Conservation (phyloP, 768 basidiomycete species). For the Tylopilus subfusipes region DNA sequence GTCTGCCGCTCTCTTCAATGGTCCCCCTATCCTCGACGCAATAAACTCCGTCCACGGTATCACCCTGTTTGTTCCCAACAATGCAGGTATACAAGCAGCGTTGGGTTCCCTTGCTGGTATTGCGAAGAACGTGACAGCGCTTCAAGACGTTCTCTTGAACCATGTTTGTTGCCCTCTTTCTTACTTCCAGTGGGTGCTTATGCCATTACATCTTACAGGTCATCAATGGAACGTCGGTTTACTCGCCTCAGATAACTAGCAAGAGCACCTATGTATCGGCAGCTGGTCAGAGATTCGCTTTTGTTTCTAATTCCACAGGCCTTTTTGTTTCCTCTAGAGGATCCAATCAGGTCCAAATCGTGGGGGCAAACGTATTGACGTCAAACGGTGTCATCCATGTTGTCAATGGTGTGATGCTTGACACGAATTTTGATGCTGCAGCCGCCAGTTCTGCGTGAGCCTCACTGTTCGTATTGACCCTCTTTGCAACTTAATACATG, state of each 20-base stretch:
- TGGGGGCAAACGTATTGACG: slow-evolving; percentile 56
- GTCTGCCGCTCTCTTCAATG: slow-evolving; percentile 21
- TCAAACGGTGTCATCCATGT: slow-evolving; percentile 70
- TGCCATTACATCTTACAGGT: slow-evolving; percentile 34
- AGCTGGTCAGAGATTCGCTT: slow-evolving; percentile 51
- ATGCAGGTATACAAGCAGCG: slow-evolving; percentile 44
- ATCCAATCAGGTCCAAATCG: slow-evolving; percentile 47
- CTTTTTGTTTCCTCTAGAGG: slow-evolving; percentile 48
- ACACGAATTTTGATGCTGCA: slow-evolving; percentile 38
- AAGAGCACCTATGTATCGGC: slow-evolving; percentile 45
- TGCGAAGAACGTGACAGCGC: slow-evolving; percentile 43
- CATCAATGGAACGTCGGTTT: slow-evolving; percentile 66
- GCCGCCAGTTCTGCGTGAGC: slow-evolving; percentile 56
- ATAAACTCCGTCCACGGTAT: slow-evolving; percentile 45
- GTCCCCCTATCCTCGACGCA: slow-evolving; percentile 25
- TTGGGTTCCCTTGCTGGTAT: slow-evolving; percentile 33
- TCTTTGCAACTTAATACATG: neutral
- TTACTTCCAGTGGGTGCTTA: neutral
- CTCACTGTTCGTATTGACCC: too few relatives aligned
- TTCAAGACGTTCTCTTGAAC: slow-evolving; percentile 49
- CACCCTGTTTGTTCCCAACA: slow-evolving; percentile 65
- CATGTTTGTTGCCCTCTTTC: slow-evolving; percentile 43
- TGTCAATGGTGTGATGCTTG: slow-evolving; percentile 51
- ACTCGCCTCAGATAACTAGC: slow-evolving; percentile 50
- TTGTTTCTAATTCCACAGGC: slow-evolving; percentile 55